Percentiles rank a stretch among this genome's conserved stretches.
Evolutionary conservation across 139 green algal species (phyloP).

Genomic region (Spirogloea muscicola): DNA sequence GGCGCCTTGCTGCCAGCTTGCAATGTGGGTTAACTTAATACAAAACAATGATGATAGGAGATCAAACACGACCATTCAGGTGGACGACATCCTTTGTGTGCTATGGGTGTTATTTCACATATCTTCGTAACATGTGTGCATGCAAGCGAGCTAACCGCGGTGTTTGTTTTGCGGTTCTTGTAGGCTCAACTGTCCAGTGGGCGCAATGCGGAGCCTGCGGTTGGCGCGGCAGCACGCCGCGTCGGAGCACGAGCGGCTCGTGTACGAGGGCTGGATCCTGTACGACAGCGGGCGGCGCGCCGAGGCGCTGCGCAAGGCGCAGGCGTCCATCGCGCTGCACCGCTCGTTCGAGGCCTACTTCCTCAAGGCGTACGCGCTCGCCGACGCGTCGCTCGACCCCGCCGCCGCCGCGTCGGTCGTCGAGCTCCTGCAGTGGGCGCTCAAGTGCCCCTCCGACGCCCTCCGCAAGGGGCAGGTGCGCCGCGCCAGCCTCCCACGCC

Average conservation of each 20-base stretch:
- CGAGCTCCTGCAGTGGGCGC: slow-evolving; percentile 1
- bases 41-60: too few relatives aligned
- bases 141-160: too few relatives aligned
- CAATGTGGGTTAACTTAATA: too few relatives aligned
- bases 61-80: too few relatives aligned
- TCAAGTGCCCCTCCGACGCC: slow-evolving; percentile 2
- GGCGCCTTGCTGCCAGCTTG: too few relatives aligned
- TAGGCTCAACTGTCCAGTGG: not conserved
- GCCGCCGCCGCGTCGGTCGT: not conserved
- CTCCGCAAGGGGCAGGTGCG: slow-evolving; percentile 5
- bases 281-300: slow-evolving; percentile 2
- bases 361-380: slow-evolving; percentile 5
- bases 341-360: slow-evolving; percentile 11
- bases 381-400: not conserved
- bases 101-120: too few relatives aligned
- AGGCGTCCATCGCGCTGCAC: not conserved
- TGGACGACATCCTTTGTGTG: too few relatives aligned
- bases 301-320: not conserved
- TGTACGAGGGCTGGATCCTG: slow-evolving; percentile 15
- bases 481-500: too few relatives aligned
- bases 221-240: not conserved
- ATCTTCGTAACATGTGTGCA: too few relatives aligned
- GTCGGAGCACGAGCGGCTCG: slow-evolving; percentile 3
- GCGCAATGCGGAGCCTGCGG: not conserved
- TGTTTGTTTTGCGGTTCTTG: too few relatives aligned